phyloP scores from a whole-genome alignment of 2,329 filamentous ascomycete species.

The Monosporascus sp. region DNA sequence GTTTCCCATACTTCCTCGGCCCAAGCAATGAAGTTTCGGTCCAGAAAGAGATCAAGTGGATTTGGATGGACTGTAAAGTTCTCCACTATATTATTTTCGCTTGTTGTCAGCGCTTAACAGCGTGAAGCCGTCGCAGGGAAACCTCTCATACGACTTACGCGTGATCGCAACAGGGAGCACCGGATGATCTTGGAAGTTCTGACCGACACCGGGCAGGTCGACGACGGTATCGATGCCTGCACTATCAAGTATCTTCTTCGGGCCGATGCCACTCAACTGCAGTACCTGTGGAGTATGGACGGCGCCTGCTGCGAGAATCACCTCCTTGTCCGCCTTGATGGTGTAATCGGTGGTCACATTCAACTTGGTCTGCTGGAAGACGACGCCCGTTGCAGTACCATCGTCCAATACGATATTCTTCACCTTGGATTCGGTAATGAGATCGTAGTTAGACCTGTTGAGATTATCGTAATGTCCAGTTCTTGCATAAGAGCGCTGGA shows the following conservation, averaged over 20 bases:
- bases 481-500: constrained; percentile 33
- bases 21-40: constrained; percentile 21
- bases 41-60: constrained; percentile 20
- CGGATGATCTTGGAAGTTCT: constrained; percentile 44
- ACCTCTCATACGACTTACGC: constrained; percentile 14
- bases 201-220: constrained; percentile 41
- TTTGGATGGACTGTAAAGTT: constrained; percentile 25
- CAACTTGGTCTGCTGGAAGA: constrained; percentile 16
- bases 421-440: constrained; percentile 26
- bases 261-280: constrained; percentile 33
- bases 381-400: constrained; percentile 24
- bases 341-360: constrained; percentile 14
- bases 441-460: constrained; percentile 27
- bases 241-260: constrained; percentile 35
- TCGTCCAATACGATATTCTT: constrained; percentile 24
- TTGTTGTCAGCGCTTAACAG: background rate
- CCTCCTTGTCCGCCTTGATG: constrained; percentile 31
- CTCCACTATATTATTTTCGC: constrained; percentile 9
- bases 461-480: constrained; percentile 30
- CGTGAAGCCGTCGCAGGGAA: background rate
- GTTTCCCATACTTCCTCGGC: constrained; percentile 22
- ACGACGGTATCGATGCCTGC: constrained; percentile 36
- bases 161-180: constrained; percentile 22
- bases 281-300: constrained; percentile 34
- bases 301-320: constrained; percentile 38